Evolutionary conservation across 2,329 filamentous ascomycete species (phyloP), one percentile per base, ranked within the genome.

Genomic region (Talaromyces marneffei): DNA sequence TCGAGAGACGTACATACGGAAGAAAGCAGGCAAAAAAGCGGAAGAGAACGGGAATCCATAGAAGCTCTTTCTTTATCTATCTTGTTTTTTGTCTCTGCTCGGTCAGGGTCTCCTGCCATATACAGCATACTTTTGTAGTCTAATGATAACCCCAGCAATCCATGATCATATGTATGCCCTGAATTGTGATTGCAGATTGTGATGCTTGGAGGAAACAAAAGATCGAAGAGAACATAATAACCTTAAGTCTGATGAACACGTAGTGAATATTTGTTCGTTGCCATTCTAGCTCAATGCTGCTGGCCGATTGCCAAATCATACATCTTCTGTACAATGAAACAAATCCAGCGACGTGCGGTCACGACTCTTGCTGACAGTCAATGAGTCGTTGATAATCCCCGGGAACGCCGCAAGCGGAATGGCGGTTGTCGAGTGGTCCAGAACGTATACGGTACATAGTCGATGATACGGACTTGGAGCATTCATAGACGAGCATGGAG

Each of bases 1-100:
- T n/a, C 85, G 86, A 0, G 88, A 91, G 74, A 80, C 87, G 14
- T 89, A 86, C 79, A 75, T 85, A 29, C 75, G 80, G 44, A 82
- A 77, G 65, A 77, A 62, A 2, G 31, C 37, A 40, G 37, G 10
- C 23, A 60, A 60, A 20, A 52, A 60, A 35, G 52, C 35, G 18
- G 50, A 53, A 57, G 29, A 54, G n/a, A 23, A 10, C 10, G n/a
- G 10, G n/a, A 33, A 14, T 33, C n/a, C 9, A 8, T 52, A 52
- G 48, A 29, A 31, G 27, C 27, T 52, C 16, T 20, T 14, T 33
- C 4, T n/a, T 33, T 35, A 7, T 10, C 14, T 35, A 7, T n/a
- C 4, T 35, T 35, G 33, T 35, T 9, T 33, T 33, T 9, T 31
- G 2, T 4, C 25, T 31, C 46, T 14, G 9, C 16, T 27, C 7